These are phyloP conservation scores for Fusarium luffae DNA, from an alignment of 2,329 filamentous ascomycete species.

Conservation along the genomic window DNA sequence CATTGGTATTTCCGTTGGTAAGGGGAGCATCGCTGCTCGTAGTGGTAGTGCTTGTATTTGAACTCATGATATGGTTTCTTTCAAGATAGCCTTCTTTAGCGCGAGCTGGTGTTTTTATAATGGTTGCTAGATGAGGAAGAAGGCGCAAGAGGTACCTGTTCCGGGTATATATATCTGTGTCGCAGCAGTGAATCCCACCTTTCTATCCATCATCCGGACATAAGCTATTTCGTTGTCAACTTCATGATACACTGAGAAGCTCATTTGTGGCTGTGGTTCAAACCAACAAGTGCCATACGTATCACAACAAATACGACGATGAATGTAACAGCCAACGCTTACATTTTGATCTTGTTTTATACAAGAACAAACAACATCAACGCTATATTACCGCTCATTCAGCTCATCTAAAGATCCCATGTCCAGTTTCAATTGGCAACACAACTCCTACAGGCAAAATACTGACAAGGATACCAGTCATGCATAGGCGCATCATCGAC, in stretches of 20 bases:
- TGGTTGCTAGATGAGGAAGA: neutral
- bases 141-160: too few relatives aligned
- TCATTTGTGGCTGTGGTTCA: too few relatives aligned
- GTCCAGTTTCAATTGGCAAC: neutral
- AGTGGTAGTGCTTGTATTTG: neutral
- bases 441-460: neutral
- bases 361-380: neutral
- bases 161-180: too few relatives aligned
- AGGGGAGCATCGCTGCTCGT: neutral
- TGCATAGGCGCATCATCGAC: neutral
- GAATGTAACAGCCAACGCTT: too few relatives aligned
- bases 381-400: neutral
- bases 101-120: neutral
- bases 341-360: fast-evolving
- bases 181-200: too few relatives aligned
- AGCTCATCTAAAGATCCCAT: neutral
- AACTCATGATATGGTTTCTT: neutral
- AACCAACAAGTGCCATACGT: too few relatives aligned
- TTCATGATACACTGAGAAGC: too few relatives aligned
- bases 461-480: too few relatives aligned
- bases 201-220: too few relatives aligned
- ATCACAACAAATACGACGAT: too few relatives aligned
- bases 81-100: too few relatives aligned
- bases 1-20: neutral
- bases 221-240: fast-evolving